Evolutionary conservation across 495 filamentous ascomycete species (phyloP).

Genomic region (Bryoglossum gracile): DNA sequence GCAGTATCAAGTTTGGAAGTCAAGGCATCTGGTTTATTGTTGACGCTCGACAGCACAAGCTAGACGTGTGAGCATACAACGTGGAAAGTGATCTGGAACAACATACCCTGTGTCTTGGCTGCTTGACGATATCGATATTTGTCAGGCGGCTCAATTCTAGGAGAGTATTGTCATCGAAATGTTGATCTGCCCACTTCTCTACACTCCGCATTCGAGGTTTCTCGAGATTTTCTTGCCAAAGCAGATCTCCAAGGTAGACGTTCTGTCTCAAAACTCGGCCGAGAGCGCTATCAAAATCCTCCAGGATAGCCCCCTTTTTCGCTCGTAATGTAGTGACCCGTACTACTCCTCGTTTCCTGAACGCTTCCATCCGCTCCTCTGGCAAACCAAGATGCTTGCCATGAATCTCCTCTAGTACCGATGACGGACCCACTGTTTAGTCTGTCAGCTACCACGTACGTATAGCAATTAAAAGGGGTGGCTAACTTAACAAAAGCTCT

Average conservation of each 20-base stretch:
- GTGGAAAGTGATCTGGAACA: neutral
- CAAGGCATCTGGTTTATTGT: neutral
- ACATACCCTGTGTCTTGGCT: neutral
- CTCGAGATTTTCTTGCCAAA: neutral
- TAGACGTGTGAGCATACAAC: slow-evolving; percentile 5
- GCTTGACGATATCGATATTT: neutral
- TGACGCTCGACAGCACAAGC: slow-evolving; percentile 4
- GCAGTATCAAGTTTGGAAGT: slow-evolving; percentile 28
- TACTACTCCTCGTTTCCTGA: slow-evolving; percentile 8
- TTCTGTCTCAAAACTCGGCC: slow-evolving; percentile 2
- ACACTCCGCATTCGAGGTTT: neutral
- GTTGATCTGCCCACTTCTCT: neutral
- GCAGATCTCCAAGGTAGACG: slow-evolving; percentile 12
- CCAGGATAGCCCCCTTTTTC: slow-evolving; percentile 4
- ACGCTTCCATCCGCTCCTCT: slow-evolving; percentile 19
- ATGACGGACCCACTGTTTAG: neutral
- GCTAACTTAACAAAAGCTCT: slow-evolving; percentile 20
- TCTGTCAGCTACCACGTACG: slow-evolving; percentile 1
- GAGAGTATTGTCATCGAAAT: neutral
- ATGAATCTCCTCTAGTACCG: slow-evolving; percentile 7
- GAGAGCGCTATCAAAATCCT: neutral
- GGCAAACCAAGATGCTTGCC: slow-evolving; percentile 1
- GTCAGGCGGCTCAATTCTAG: slow-evolving; percentile 1
- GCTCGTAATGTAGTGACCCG: slow-evolving; percentile 19
- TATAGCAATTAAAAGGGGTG: neutral